Conservation (phyloP, 2,329 filamentous ascomycete species). For the Hypomyces perniciosus region DNA sequence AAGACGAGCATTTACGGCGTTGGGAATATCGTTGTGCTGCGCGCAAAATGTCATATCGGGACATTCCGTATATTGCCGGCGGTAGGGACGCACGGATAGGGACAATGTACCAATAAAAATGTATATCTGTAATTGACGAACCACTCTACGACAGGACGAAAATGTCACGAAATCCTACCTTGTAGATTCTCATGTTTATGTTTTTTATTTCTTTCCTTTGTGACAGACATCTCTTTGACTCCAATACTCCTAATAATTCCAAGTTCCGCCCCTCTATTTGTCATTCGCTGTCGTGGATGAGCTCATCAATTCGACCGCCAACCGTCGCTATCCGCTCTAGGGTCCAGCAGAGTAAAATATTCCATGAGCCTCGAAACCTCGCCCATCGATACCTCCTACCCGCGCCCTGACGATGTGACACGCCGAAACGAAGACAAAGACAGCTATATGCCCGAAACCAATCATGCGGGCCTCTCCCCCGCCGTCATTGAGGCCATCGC, state of each 20-base stretch:
- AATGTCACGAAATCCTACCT: neutral
- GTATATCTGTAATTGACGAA: conserved; percentile 7
- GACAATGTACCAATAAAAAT: conserved; percentile 11
- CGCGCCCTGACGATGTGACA: conserved; percentile 20
- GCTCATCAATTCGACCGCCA: too few species aligned
- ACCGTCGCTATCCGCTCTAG: neutral
- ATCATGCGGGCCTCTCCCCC: conserved; percentile 60
- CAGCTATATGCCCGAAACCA: conserved; percentile 41
- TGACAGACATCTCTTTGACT: neutral
- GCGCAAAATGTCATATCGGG: conserved; percentile 2
- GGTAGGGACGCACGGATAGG: neutral
- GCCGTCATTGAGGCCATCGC: conserved; percentile 82
- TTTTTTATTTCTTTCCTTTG: neutral
- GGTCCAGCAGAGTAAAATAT: neutral
- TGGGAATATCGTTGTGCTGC: conserved; percentile 12
- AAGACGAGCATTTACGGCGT: conserved; percentile 21
- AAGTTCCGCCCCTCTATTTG: neutral
- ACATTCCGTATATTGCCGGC: neutral
- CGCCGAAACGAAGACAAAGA: conserved; percentile 6
- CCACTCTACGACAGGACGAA: neutral
- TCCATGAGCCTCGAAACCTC: conserved; percentile 9
- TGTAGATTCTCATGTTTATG: neutral
- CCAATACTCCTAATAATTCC: too few species aligned
- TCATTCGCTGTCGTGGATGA: too few species aligned
- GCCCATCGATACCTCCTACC: conserved; percentile 1